Evolutionary conservation across 306 rosid genomes (phyloP), one percentile per base, ranked within the genome.

Genomic region (Heteromeles arbutifolia): DNA sequence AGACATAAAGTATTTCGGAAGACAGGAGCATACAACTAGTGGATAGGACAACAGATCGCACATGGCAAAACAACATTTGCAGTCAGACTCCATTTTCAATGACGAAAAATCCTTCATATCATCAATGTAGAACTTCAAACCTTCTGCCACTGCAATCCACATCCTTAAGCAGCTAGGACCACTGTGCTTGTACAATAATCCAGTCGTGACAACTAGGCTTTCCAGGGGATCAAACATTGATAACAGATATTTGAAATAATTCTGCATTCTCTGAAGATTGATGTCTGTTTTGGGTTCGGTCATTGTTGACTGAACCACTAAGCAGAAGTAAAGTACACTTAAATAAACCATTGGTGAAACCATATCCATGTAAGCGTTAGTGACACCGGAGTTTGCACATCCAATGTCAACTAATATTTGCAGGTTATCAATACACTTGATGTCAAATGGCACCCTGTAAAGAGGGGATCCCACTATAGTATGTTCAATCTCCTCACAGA

Each of bases 261-360:
- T 82, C 37, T 72, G 75, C 77, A 81, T 79, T 74, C 83, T 85
- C 74, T 59, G 83, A 19, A 63, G 82, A 77, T 73, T 28, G 75
- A 72, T 52, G 74, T 88, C 83, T 3, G 82, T 28, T 25, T 69
- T 73, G 31, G 74, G 79, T 65, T 53, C 80, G 41, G 78, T 78
- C 50, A 34, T 56, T 72, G 84, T 79, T 83, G 78, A 79, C 76
- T 67, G 87, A 70, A 83, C 84, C 77, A 88, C 76, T 83, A 81
- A 65, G 65, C 80, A 84, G 83, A 90, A 85, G 89, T 82, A 86
- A 69, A 88, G 86, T 14, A 80, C 86, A 76, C 73, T 73, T 67
- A 91, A 84, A 86, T 93, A 91, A 82, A 85, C 84, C 75, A 82
- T 66, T 66, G 97, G 97, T 67, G 96, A 87, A 78, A 88, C 98